Evolutionary conservation across 148 eudicot species (phyloP).

Genomic region (Agrostemma githago): DNA sequence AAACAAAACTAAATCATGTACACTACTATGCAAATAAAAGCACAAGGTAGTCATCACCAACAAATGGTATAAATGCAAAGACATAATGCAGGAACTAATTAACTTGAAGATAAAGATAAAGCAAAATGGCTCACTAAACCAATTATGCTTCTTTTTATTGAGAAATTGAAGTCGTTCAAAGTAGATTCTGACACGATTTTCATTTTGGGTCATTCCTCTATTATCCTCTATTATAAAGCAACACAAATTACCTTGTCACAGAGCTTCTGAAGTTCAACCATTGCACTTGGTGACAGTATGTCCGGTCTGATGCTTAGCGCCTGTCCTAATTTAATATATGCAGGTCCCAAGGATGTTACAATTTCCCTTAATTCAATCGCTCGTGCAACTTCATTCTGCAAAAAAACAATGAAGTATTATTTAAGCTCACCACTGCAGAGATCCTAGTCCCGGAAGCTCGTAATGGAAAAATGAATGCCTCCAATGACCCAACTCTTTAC

Average conservation of each 20-base stretch:
- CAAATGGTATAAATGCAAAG: not conserved
- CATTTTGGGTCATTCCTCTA: too few species aligned
- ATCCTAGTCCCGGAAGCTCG: not conserved
- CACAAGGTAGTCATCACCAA: not conserved
- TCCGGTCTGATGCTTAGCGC: constrained; percentile 99
- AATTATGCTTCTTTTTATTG: too few species aligned
- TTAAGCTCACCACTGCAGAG: constrained; percentile 12
- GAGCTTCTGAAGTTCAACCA: constrained; percentile 95
- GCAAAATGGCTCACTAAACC: too few species aligned
- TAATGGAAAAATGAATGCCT: not conserved
- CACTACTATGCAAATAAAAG: not conserved
- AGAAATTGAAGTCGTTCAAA: too few species aligned
- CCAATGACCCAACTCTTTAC: not conserved
- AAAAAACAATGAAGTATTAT: constrained; percentile 3
- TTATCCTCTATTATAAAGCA: not conserved
- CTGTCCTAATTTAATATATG: constrained; percentile 97
- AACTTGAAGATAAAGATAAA: not conserved
- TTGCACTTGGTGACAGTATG: constrained; percentile 88
- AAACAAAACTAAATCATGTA: not conserved
- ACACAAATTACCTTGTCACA: constrained; percentile 76
- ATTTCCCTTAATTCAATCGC: constrained; percentile 98
- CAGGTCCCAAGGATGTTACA: constrained; percentile 98
- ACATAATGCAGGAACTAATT: not conserved
- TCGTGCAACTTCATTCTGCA: constrained; percentile 92
- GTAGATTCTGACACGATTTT: too few species aligned